phyloP scores from a whole-genome alignment of 139 green algal genomes.

The Nannochloris sp. region DNA sequence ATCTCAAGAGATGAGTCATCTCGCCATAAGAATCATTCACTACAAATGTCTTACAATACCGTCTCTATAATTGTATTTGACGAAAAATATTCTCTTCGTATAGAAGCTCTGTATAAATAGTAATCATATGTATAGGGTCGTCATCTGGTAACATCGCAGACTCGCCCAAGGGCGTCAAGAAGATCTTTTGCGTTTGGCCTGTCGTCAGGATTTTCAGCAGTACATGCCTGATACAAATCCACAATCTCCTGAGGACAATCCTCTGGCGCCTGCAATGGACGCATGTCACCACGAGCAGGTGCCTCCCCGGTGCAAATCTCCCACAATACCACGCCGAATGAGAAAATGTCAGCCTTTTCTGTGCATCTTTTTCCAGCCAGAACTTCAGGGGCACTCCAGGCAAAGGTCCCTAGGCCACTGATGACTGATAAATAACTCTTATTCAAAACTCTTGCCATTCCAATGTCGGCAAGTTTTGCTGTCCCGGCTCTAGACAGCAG shows the following conservation, averaged over 20 bases:
- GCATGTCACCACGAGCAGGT: slow-evolving; percentile 23
- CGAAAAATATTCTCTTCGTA: no score
- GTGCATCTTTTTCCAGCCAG: slow-evolving; percentile 18
- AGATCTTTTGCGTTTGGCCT: slow-evolving; percentile 26
- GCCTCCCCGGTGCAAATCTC: slow-evolving; percentile 36
- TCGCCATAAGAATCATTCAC: no score
- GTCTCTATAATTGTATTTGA: no score
- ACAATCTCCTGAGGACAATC: slow-evolving; percentile 32
- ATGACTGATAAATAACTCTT: slow-evolving; percentile 27
- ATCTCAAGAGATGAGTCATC: no score
- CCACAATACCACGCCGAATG: slow-evolving; percentile 31
- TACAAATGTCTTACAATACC: no score
- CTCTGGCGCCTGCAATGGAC: slow-evolving; percentile 16
- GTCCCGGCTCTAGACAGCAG: slow-evolving; percentile 22
- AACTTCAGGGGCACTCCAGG: slow-evolving; percentile 35
- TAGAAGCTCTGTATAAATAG: no score
- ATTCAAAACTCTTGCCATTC: slow-evolving; percentile 33
- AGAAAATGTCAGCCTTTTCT: slow-evolving; percentile 35
- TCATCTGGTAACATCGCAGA: neutral
- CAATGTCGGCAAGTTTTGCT: slow-evolving; percentile 32
- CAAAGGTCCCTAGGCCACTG: slow-evolving; percentile 20
- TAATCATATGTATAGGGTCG: neutral
- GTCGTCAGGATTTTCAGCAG: slow-evolving; percentile 15
- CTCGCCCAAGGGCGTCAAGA: neutral
- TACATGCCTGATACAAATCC: slow-evolving; percentile 23